phyloP scores from a whole-genome alignment of 805 yeast species.

The Ogataea chonburiensis region DNA sequence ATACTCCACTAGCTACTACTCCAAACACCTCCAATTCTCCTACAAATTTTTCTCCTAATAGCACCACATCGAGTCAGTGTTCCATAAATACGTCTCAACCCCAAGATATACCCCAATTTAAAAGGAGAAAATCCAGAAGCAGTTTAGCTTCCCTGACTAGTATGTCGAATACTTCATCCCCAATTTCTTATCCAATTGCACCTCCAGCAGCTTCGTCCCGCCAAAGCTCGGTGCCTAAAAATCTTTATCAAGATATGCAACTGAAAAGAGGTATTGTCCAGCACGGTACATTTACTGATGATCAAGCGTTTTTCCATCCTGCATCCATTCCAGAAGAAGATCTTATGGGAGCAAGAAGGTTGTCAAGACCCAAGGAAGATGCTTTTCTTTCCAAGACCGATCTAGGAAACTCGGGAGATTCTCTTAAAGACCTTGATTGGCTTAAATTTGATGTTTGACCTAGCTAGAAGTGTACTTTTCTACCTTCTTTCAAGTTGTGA shows the following conservation, averaged over 20 bases:
- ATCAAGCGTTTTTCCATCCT: background rate
- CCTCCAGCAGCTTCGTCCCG: slow-evolving; percentile 25
- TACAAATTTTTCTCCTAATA: slow-evolving; percentile 18
- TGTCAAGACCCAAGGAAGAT: background rate
- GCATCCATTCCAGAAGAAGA: slow-evolving; percentile 2
- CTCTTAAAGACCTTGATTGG: slow-evolving; percentile 35
- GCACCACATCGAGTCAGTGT: slow-evolving; percentile 9
- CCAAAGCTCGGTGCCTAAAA: slow-evolving; percentile 29
- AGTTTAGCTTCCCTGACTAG: slow-evolving; percentile 8
- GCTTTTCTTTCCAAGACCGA: background rate
- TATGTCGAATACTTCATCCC: slow-evolving; percentile 30
- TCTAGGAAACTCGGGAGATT: no score
- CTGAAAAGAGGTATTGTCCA: slow-evolving; percentile 24
- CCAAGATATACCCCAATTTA: slow-evolving; percentile 33
- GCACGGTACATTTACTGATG: background rate
- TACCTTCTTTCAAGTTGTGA: no score
- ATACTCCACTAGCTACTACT: slow-evolving; percentile 26
- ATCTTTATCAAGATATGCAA: slow-evolving; percentile 29
- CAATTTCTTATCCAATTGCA: slow-evolving; percentile 12
- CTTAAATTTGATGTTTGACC: slow-evolving; percentile 34
- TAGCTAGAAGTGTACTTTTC: no score
- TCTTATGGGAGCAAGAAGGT: background rate
- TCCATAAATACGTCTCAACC: slow-evolving; percentile 23
- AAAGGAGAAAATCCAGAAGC: slow-evolving; percentile 33
- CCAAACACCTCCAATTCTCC: slow-evolving; percentile 19